phyloP scores from a whole-genome alignment of 2,329 filamentous ascomycete species.

The Dactylellina sp. region DNA sequence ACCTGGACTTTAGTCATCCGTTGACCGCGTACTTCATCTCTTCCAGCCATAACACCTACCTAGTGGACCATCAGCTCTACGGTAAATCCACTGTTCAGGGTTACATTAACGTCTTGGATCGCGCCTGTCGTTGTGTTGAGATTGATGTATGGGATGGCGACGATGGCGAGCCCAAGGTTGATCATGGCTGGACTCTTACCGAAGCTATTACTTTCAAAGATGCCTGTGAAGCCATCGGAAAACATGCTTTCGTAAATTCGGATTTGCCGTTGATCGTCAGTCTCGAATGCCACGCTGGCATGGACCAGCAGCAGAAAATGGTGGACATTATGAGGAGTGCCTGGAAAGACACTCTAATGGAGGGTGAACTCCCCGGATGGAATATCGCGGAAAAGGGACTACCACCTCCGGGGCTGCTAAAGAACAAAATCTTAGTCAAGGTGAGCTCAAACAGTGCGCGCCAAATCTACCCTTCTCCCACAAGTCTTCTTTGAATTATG shows the following conservation, averaged over 20 bases:
- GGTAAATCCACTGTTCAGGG: constrained; percentile 73
- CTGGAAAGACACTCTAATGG: constrained; percentile 81
- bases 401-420: constrained; percentile 77
- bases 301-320: constrained; percentile 89
- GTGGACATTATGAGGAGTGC: constrained; percentile 92
- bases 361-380: constrained; percentile 69
- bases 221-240: constrained; percentile 82
- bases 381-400: constrained; percentile 64
- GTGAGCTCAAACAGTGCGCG: constrained; percentile 64
- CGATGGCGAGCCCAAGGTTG: constrained; percentile 79
- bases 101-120: constrained; percentile 73
- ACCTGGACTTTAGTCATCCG: constrained; percentile 68
- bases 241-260: constrained; percentile 74
- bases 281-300: constrained; percentile 86
- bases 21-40: constrained; percentile 78
- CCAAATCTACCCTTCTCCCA: background rate
- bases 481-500: background rate
- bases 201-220: constrained; percentile 86
- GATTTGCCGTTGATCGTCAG: constrained; percentile 89
- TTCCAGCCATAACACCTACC: constrained; percentile 79
- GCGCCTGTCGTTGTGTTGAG: constrained; percentile 77
- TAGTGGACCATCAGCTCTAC: constrained; percentile 76
- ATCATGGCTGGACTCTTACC: constrained; percentile 88
- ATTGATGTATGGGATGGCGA: constrained; percentile 79
- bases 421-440: constrained; percentile 84